Evolutionary conservation across 164 flowering plant species (phyloP), one percentile per base, ranked within the genome.

Genomic region (Kingdonia uniflora): DNA sequence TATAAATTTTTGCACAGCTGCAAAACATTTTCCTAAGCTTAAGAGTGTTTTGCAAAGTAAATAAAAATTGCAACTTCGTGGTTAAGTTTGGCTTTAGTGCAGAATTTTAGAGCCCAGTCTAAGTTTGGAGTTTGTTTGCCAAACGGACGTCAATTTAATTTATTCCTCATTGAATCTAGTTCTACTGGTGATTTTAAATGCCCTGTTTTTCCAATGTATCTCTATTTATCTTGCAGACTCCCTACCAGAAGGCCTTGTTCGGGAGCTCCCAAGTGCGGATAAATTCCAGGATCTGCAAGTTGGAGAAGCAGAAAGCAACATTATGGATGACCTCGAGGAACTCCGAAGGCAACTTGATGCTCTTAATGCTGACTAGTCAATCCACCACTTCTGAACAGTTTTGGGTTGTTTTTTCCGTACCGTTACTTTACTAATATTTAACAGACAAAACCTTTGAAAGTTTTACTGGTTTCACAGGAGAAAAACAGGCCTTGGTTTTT

Each of bases 301-400:
- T 40, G 10, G 61, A 20, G 80, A 49, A 53, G 68, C 63, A 23
- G 24, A 62, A 5, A 55, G 42, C 16, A 41, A 59, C 38, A 5
- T 71, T 8, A 29, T 57, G 10, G 92, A 82, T 71, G 96, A 88
- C 65, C 86, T 88, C 23, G 96, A 92, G 2, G 91, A 87, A 19
- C 91, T 92, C 22, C 71, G 81, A 41, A 84, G 55, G 61, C 98
- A 85, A 65, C 96, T 92, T 35, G 96, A 92, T 11, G 90, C 91
- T 44, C 88, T 92, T 22, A 92, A 85, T 61, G 80, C 89, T 17
- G 73, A 49, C 44, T 75, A 60, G 57, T 17, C 23, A 29, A 13
- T 24, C 21, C 16, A 24, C 33, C 45, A 2, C 43, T 14, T 21
- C 22, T 21, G 1, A 13, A 49, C 42, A n/a, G n/a, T n/a, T n/a